phyloP scores from a whole-genome alignment of 805 yeast species.

The Zygosaccharomyces lentus region DNA sequence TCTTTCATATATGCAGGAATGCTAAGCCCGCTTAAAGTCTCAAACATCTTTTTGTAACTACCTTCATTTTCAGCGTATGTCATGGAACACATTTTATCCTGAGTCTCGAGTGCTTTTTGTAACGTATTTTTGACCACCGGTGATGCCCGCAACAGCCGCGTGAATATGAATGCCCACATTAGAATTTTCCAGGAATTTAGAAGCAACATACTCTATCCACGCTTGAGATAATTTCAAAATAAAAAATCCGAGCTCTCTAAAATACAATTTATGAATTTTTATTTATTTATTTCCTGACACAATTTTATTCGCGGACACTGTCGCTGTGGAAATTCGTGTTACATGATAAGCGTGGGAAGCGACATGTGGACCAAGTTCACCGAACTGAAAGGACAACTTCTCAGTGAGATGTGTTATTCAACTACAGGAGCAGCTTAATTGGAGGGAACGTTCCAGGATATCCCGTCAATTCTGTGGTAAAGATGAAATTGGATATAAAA shows the following conservation, averaged over 20 bases:
- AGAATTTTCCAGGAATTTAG: not conserved
- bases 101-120: constrained; percentile 11
- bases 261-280: not conserved
- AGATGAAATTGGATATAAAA: constrained; percentile 31
- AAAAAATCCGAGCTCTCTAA: not conserved
- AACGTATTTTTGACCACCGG: constrained; percentile 3
- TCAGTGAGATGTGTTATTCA: constrained; percentile 7
- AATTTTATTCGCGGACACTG: constrained; percentile 2
- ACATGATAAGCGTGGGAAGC: constrained; percentile 1
- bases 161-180: not conserved
- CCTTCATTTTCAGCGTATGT: constrained; percentile 19
- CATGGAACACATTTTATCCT: constrained; percentile 25
- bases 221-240: too few species aligned
- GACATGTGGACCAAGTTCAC: not conserved
- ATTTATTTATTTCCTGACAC: constrained; percentile 1
- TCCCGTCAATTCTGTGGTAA: constrained; percentile 3
- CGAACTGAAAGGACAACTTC: constrained; percentile 13
- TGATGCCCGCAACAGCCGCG: not conserved
- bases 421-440: not conserved
- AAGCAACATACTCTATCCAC: not conserved
- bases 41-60: constrained; percentile 13
- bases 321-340: not conserved
- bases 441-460: not conserved
- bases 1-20: constrained; percentile 33
- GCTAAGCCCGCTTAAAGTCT: constrained; percentile 20